Evolutionary conservation across 345 rosid genomes (phyloP).

Genomic region (Melaleuca quinquenervia): DNA sequence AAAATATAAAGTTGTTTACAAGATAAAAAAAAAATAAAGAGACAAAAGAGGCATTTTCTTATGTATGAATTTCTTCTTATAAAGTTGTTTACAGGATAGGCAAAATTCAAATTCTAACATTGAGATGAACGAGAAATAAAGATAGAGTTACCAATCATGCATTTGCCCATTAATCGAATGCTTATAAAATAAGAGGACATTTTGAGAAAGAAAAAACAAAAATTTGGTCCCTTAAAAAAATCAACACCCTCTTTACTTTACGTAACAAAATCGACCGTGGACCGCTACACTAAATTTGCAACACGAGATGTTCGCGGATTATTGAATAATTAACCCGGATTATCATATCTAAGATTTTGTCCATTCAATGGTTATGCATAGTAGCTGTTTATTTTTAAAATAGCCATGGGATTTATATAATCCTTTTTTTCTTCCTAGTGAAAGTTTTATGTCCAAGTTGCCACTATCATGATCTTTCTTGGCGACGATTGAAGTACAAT

Average conservation of each 20-base stretch:
- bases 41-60: not conserved
- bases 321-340: not conserved
- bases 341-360: not conserved
- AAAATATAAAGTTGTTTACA: not conserved
- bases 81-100: not conserved
- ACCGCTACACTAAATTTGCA: not conserved
- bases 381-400: not conserved
- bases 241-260: not conserved
- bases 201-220: not conserved
- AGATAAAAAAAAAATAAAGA: too few relatives aligned
- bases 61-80: not conserved
- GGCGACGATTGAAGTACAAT: not conserved
- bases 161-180: not conserved
- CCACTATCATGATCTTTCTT: not conserved
- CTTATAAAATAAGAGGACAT: not conserved
- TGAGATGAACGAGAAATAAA: not conserved
- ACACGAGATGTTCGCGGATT: not conserved
- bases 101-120: not conserved
- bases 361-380: not conserved
- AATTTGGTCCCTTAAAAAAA: not conserved
- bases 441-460: not conserved
- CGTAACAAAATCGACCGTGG: too few relatives aligned
- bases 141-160: not conserved
- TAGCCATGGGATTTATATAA: rapidly evolving
- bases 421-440: rapidly evolving